Evolutionary conservation across 2,329 filamentous ascomycete genomes (phyloP).

Genomic region (Fusarium nisikadoi): DNA sequence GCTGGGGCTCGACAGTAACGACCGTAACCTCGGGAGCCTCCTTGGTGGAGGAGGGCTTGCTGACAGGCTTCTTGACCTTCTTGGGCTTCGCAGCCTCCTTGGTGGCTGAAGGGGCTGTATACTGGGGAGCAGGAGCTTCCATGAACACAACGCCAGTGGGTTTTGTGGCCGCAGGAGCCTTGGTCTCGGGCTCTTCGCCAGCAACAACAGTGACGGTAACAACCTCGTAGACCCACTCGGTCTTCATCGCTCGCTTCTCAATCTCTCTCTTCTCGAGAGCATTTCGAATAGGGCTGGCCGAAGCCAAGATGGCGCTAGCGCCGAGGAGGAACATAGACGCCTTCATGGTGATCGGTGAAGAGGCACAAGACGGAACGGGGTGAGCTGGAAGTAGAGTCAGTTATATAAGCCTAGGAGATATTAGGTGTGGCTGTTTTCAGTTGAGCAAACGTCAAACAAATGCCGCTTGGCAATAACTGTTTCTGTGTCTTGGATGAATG

Average conservation of each 20-base stretch:
- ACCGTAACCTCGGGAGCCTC: conserved; percentile 25
- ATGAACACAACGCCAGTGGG: conserved; percentile 39
- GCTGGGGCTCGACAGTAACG: conserved; percentile 14
- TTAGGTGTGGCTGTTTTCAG: conserved; percentile 32
- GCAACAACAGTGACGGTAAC: conserved; percentile 59
- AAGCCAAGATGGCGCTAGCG: conserved; percentile 58
- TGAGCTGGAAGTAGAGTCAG: conserved; percentile 38
- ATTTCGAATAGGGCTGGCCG: conserved; percentile 53
- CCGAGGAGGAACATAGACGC: conserved; percentile 58
- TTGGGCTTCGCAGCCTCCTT: conserved; percentile 18
- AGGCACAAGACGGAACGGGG: conserved; percentile 17
- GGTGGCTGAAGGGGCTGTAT: conserved; percentile 6
- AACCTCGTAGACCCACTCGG: conserved; percentile 54
- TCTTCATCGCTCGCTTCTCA: conserved; percentile 54
- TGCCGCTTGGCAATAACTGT: conserved; percentile 35
- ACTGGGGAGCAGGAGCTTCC: conserved; percentile 28
- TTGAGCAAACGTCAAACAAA: conserved; percentile 20
- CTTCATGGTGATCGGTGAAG: conserved; percentile 58
- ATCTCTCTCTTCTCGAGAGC: conserved; percentile 53
- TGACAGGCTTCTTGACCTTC: conserved; percentile 16
- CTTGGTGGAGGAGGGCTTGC: conserved; percentile 24
- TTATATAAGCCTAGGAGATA: conserved; percentile 30
- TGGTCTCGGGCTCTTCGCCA: conserved; percentile 32
- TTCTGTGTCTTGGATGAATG: conserved; percentile 31
- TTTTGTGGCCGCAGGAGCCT: conserved; percentile 26